A percentile compares a stretch with the other conserved stretches of the same genome.
phyloP scores from a whole-genome alignment of 192 early-diverging fungal genomes.

The Paraglomus brasilianum region DNA sequence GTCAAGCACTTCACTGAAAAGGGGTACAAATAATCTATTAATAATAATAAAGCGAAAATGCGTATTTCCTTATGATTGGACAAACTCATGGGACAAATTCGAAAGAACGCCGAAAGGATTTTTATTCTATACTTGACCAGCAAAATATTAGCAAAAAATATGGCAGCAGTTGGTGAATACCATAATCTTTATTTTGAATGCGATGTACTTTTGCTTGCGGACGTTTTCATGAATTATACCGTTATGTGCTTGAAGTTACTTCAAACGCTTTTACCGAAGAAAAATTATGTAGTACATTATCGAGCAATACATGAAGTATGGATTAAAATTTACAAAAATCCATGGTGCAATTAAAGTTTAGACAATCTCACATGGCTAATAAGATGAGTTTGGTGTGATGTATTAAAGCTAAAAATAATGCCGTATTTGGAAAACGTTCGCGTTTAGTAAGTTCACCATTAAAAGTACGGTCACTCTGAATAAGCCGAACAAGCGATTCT shows the following conservation, averaged over 20 bases:
- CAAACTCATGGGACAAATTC: slow-evolving; percentile 24
- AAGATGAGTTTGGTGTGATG: too few species aligned
- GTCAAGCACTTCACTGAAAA: slow-evolving; percentile 22
- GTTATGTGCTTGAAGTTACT: slow-evolving; percentile 22
- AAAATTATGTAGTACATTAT: slow-evolving; percentile 26
- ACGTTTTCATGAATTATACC: slow-evolving; percentile 26
- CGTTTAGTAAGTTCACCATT: too few species aligned
- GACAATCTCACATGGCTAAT: slow-evolving; percentile 22
- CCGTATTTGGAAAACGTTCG: too few species aligned
- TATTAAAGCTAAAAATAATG: too few species aligned
- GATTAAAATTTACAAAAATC: slow-evolving; percentile 22
- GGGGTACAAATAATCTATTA: slow-evolving; percentile 18
- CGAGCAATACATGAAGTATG: slow-evolving; percentile 1
- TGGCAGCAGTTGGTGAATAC: slow-evolving; percentile 22
- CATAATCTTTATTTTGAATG: slow-evolving; percentile 18
- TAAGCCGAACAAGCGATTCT: too few species aligned
- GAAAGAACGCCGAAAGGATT: slow-evolving; percentile 22
- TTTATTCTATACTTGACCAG: slow-evolving; percentile 20
- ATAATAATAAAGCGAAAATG: slow-evolving; percentile 13
- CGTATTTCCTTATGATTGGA: slow-evolving; percentile 27
- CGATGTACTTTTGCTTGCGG: slow-evolving; percentile 27
- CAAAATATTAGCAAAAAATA: slow-evolving; percentile 27
- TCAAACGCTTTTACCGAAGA: slow-evolving; percentile 14
- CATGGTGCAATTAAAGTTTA: slow-evolving; percentile 15
- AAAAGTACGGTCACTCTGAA: too few species aligned